phyloP scores from a whole-genome alignment of 805 yeast species.

The Kregervanrija fluxuum region DNA sequence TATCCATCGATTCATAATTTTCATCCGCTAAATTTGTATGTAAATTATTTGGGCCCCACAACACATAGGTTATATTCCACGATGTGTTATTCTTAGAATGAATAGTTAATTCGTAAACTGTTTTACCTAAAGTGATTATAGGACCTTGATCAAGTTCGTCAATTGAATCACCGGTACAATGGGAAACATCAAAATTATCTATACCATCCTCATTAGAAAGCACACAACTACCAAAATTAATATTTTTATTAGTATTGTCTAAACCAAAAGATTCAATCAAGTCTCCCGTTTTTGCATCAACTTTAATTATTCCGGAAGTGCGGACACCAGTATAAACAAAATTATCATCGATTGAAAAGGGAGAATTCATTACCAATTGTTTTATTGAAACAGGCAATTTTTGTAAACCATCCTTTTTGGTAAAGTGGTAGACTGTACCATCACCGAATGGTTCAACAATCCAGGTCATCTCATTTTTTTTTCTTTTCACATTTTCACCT shows the following conservation, averaged over 20 bases:
- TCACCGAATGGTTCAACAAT: constrained; percentile 87
- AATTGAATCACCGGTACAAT: constrained; percentile 8
- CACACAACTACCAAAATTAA: neutral
- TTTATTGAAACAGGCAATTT: constrained; percentile 75
- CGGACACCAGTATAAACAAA: constrained; percentile 84
- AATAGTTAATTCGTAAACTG: constrained; percentile 68
- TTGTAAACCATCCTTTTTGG: constrained; percentile 66
- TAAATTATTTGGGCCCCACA: constrained; percentile 89
- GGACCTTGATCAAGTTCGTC: constrained; percentile 16
- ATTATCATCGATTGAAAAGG: constrained; percentile 76
- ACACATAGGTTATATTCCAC: constrained; percentile 81
- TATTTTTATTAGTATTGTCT: constrained; percentile 1
- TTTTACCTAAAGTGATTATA: constrained; percentile 56
- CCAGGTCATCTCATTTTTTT: constrained; percentile 45
- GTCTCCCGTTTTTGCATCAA: constrained; percentile 70
- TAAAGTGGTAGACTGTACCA: constrained; percentile 77
- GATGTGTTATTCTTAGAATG: constrained; percentile 61
- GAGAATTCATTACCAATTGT: constrained; percentile 74
- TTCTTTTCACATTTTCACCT: neutral
- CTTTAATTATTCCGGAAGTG: constrained; percentile 64
- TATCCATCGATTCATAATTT: constrained; percentile 56
- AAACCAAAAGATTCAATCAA: constrained; percentile 56
- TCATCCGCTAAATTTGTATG: constrained; percentile 48
- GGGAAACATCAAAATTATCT: constrained; percentile 1
- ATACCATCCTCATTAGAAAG: constrained; percentile 1